These are phyloP conservation scores for Ogataea hybrid DNA, from an alignment of 1,139 yeast genomes.

Conservation along the genomic window DNA sequence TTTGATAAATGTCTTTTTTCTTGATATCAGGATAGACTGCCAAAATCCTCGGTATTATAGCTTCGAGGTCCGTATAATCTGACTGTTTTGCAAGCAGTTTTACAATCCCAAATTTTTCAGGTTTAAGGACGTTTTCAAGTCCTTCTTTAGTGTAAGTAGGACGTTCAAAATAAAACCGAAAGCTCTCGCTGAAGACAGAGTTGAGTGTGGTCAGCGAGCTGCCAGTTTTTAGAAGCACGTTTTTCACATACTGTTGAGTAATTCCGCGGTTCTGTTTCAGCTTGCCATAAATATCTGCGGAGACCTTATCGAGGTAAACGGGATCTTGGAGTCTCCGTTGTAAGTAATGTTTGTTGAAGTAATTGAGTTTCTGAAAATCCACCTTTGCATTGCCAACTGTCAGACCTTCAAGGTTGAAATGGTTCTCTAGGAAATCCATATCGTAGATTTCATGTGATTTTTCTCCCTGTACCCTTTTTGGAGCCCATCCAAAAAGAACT, in stretches of 20 bases:
- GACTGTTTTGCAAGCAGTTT: slow-evolving; percentile 1
- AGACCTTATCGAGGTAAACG: slow-evolving; percentile 34
- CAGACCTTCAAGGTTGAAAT: slow-evolving; percentile 56
- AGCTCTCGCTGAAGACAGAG: slow-evolving; percentile 44
- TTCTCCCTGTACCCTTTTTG: slow-evolving; percentile 56
- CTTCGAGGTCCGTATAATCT: slow-evolving; percentile 11
- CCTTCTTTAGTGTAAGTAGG: slow-evolving; percentile 31
- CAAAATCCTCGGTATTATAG: slow-evolving; percentile 9
- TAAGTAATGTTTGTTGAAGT: slow-evolving; percentile 71
- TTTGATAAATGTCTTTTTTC: slow-evolving; percentile 55
- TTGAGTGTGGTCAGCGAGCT: slow-evolving; percentile 45
- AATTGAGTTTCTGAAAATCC: slow-evolving; percentile 68
- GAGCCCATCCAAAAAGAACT: slow-evolving; percentile 94
- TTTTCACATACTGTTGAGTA: slow-evolving; percentile 33
- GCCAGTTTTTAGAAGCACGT: slow-evolving; percentile 35
- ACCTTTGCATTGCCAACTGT: slow-evolving; percentile 96
- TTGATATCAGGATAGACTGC: slow-evolving; percentile 12
- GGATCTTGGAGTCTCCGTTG: slow-evolving; percentile 38
- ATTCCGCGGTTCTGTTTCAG: slow-evolving; percentile 28
- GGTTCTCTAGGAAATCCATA: slow-evolving; percentile 48
- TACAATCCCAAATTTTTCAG: slow-evolving; percentile 6
- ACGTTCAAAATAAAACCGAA: slow-evolving; percentile 47
- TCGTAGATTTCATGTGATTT: slow-evolving; percentile 59
- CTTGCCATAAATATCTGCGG: slow-evolving; percentile 31
- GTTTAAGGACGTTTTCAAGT: slow-evolving; percentile 18